These are phyloP conservation scores for Tylopilus rubrobrunneus DNA, from an alignment of 768 basidiomycete genomes.

Conservation along the genomic window DNA sequence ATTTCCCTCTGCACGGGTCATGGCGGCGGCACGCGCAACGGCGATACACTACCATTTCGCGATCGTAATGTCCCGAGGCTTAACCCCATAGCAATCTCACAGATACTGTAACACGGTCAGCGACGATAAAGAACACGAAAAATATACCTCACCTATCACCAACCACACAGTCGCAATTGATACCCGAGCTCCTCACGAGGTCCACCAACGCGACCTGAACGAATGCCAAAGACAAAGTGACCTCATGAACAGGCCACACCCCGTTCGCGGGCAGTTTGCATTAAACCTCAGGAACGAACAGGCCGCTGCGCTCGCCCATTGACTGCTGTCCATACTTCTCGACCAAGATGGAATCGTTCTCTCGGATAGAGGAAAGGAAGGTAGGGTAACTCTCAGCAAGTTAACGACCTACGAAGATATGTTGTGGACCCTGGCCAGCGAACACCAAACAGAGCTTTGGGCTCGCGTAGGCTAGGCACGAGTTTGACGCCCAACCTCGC, in stretches of 20 bases:
- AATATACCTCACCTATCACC: too few species aligned
- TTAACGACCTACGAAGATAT: conserved; percentile 35
- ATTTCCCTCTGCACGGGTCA: conserved; percentile 33
- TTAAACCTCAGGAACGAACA: conserved; percentile 28
- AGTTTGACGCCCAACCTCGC: too few species aligned
- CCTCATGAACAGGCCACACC: conserved; percentile 32
- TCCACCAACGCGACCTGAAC: conserved; percentile 34
- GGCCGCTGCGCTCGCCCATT: conserved; percentile 31
- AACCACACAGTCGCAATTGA: too few species aligned
- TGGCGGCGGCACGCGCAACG: conserved; percentile 34
- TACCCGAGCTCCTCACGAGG: conserved; percentile 20
- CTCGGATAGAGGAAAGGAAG: conserved; percentile 28
- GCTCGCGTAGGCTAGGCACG: neutral
- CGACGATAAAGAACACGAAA: neutral
- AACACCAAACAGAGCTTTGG: conserved; percentile 35
- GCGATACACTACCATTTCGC: conserved; percentile 34
- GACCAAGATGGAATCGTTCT: conserved; percentile 32
- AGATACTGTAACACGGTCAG: conserved; percentile 21
- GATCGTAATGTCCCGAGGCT: conserved; percentile 34
- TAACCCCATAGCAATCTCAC: conserved; percentile 37
- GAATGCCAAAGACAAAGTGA: conserved; percentile 32
- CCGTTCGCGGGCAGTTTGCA: conserved; percentile 23
- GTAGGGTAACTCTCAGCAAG: conserved; percentile 30
- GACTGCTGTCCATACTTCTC: conserved; percentile 27
- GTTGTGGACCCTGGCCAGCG: conserved; percentile 36